These are phyloP conservation scores for Xerocomus spinulosus DNA, from an alignment of 768 basidiomycete species.

Conservation along the genomic window DNA sequence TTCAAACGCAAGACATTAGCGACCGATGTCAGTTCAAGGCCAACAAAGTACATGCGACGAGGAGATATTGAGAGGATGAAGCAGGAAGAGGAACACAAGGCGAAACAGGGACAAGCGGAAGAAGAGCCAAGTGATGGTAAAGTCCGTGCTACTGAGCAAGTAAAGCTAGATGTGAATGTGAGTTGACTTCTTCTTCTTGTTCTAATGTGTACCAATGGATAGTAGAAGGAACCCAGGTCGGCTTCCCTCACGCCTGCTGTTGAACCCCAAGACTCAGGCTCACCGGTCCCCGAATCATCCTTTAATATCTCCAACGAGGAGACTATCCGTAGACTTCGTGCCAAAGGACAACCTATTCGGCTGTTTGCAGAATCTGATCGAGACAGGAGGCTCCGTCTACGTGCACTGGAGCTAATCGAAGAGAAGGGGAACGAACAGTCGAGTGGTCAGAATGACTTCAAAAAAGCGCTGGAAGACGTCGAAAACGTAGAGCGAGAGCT, in stretches of 20 bases:
- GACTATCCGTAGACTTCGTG: constrained; percentile 79
- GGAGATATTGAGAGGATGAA: constrained; percentile 81
- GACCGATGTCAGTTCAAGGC: constrained; percentile 42
- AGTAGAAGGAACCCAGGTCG: constrained; percentile 40
- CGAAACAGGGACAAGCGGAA: constrained; percentile 22
- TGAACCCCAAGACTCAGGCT: constrained; percentile 34
- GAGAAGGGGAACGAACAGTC: constrained; percentile 77
- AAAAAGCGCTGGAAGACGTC: constrained; percentile 81
- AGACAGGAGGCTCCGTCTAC: constrained; percentile 81
- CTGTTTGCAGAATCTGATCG: constrained; percentile 95
- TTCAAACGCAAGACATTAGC: constrained; percentile 77
- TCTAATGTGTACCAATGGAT: constrained; percentile 43
- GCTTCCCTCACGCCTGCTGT: constrained; percentile 37
- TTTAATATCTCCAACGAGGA: constrained; percentile 96
- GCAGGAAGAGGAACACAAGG: constrained; percentile 40
- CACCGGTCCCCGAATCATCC: constrained; percentile 36
- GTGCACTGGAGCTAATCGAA: constrained; percentile 94
- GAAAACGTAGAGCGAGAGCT: constrained; percentile 71
- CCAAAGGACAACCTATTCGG: constrained; percentile 91
- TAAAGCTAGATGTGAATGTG: constrained; percentile 39
- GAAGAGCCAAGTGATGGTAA: constrained; percentile 18
- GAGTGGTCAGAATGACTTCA: constrained; percentile 94
- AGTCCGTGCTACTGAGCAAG: constrained; percentile 16
- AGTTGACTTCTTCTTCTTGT: constrained; percentile 22
- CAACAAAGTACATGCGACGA: constrained; percentile 84